These are phyloP conservation scores for Murraya koenigii DNA, from an alignment of 345 rosid genomes.

Conservation along the genomic window DNA sequence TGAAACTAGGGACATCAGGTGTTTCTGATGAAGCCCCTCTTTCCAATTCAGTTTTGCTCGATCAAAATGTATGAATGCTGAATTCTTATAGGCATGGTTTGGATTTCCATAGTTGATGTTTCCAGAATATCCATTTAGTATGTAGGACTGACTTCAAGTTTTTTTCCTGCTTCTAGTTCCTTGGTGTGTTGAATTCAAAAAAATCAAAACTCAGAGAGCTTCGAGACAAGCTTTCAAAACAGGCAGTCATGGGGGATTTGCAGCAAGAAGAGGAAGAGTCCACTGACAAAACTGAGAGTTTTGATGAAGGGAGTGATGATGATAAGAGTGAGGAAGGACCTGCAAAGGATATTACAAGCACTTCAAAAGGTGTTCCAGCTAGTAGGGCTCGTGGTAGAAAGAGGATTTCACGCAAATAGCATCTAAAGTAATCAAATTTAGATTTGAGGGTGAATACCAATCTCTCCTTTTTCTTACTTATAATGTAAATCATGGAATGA, in stretches of 20 bases:
- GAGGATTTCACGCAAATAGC: constrained; percentile 37
- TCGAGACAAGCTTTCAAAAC: constrained; percentile 56
- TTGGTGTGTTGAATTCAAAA: constrained; percentile 71
- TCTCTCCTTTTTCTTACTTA: neutral
- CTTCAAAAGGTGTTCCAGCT: constrained; percentile 33
- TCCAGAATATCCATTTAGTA: neutral
- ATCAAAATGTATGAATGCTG: neutral
- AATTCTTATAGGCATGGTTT: neutral
- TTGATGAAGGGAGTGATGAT: constrained; percentile 44
- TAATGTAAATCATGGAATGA: neutral
- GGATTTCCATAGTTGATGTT: neutral
- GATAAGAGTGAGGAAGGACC: constrained; percentile 43
- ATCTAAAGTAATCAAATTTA: neutral
- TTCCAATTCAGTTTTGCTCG: neutral
- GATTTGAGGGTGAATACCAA: neutral
- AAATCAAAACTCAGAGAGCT: constrained; percentile 81
- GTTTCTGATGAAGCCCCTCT: neutral
- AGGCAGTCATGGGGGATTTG: constrained; percentile 29
- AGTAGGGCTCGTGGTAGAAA: constrained; percentile 38
- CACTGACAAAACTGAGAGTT: constrained; percentile 62
- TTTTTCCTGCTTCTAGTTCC: constrained; percentile 43
- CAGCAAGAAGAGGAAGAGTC: constrained; percentile 52
- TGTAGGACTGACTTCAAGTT: neutral
- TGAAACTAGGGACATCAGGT: neutral
- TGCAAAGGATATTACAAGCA: constrained; percentile 30